Percentiles rank a stretch among this genome's conserved stretches.
phyloP scores from a whole-genome alignment of 2,329 filamentous ascomycete species.

The Ophiostoma ips region DNA sequence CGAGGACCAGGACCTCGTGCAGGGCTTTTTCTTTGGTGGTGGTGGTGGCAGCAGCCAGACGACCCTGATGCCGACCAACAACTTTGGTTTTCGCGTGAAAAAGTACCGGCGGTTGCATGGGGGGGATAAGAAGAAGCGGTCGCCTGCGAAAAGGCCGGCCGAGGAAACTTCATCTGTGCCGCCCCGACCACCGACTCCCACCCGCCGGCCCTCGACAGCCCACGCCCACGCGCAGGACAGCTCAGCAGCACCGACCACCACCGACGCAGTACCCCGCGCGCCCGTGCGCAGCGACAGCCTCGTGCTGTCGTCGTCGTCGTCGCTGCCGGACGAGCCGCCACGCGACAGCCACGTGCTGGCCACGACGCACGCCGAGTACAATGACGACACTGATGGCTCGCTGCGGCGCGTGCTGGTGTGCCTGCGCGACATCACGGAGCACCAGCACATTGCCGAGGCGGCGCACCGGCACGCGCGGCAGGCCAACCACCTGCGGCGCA shows the following conservation, averaged over 20 bases:
- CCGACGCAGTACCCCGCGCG: background rate
- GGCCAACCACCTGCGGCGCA: constrained; percentile 38
- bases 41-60: no score
- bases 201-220: no score
- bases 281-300: constrained; percentile 6
- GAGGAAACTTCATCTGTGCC: background rate
- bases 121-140: no score
- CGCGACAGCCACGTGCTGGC: constrained; percentile 31
- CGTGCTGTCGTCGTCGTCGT: constrained; percentile 12
- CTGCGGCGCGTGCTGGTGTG: constrained; percentile 34
- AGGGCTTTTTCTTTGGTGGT: constrained; percentile 28
- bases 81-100: constrained; percentile 34
- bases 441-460: constrained; percentile 34
- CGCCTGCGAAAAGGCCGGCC: constrained; percentile 9
- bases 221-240: no score
- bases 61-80: constrained; percentile 23
- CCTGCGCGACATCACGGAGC: constrained; percentile 36
- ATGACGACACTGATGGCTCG: constrained; percentile 27
- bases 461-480: constrained; percentile 35
- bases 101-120: constrained; percentile 16
- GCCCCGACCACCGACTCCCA: background rate
- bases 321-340: background rate
- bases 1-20: constrained; percentile 29
- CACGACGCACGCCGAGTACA: constrained; percentile 32
- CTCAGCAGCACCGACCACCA: background rate